Evolutionary conservation across 345 rosid genomes (phyloP).

Genomic region (Mercurialis annua): DNA sequence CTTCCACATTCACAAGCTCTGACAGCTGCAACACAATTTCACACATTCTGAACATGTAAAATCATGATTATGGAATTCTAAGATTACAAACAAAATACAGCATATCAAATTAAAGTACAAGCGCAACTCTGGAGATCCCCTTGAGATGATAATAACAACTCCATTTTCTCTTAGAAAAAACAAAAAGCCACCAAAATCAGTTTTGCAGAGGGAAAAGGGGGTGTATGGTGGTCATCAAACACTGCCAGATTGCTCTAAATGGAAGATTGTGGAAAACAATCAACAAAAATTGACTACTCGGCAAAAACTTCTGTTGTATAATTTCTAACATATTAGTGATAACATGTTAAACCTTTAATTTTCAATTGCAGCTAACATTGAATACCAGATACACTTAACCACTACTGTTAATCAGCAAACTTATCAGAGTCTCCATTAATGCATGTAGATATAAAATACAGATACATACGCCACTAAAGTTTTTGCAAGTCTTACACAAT

Average conservation of each 20-base stretch:
- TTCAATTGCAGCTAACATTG: not conserved
- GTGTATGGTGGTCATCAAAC: too few relatives aligned
- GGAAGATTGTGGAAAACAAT: too few relatives aligned
- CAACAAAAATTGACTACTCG: too few relatives aligned
- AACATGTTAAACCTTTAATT: too few relatives aligned
- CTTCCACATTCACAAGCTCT: slow-evolving; percentile 96
- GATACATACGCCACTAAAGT: not conserved
- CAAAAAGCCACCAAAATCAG: not conserved
- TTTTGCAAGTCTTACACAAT: not conserved
- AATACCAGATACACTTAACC: not conserved
- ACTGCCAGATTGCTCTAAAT: too few relatives aligned
- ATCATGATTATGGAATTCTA: slow-evolving; percentile 12
- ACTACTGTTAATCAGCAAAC: not conserved
- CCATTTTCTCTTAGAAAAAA: not conserved
- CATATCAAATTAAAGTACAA: not conserved
- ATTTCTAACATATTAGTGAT: too few relatives aligned
- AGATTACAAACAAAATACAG: slow-evolving; percentile 10
- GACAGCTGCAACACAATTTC: slow-evolving; percentile 64
- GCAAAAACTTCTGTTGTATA: too few relatives aligned
- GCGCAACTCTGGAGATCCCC: not conserved
- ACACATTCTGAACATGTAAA: slow-evolving; percentile 12
- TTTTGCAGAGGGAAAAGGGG: not conserved
- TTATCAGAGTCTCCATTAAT: not conserved
- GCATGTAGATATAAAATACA: not conserved
- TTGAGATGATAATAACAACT: not conserved